Percentiles rank a stretch among this genome's conserved stretches.
phyloP scores from a whole-genome alignment of 78 protist species.

The Dictyostelium purpureum region DNA sequence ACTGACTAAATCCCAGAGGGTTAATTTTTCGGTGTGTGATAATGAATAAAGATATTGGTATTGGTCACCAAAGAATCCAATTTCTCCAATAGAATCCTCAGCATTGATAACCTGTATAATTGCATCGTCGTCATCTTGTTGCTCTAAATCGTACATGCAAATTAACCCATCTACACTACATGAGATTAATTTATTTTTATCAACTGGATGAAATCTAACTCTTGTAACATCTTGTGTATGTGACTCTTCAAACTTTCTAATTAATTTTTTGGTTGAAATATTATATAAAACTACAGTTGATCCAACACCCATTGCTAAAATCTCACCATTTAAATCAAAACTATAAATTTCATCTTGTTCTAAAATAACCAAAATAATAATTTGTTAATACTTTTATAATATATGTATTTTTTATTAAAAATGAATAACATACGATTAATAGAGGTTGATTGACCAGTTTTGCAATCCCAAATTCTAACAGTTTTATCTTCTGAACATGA shows the following conservation, averaged over 20 bases:
- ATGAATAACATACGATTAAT: not conserved
- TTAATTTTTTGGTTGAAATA: not conserved
- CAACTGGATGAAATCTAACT: constrained; percentile 53
- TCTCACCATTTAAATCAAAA: constrained; percentile 27
- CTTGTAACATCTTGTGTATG: constrained; percentile 67
- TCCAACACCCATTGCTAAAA: constrained; percentile 40
- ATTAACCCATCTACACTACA: constrained; percentile 67
- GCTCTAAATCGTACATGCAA: constrained; percentile 21
- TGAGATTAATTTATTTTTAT: constrained; percentile 8
- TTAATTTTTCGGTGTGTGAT: constrained; percentile 28
- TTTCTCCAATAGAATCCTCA: constrained; percentile 11
- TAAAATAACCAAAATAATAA: not conserved
- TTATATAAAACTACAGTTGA: not conserved
- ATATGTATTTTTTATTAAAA: not conserved
- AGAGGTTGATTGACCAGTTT: not conserved
- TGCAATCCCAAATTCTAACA: constrained; percentile 23
- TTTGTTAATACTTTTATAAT: not conserved
- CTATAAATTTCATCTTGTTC: constrained; percentile 49
- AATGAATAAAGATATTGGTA: constrained; percentile 5
- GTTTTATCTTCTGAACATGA: constrained; percentile 63
- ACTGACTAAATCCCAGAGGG: constrained; percentile 15
- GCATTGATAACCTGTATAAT: constrained; percentile 35
- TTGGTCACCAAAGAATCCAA: constrained; percentile 51
- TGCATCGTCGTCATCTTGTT: constrained; percentile 47
- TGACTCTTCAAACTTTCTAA: not conserved